Evolutionary conservation across 768 basidiomycete species (phyloP), one percentile per base, ranked within the genome.

Genomic region (Cystofilobasidium ferigula): DNA sequence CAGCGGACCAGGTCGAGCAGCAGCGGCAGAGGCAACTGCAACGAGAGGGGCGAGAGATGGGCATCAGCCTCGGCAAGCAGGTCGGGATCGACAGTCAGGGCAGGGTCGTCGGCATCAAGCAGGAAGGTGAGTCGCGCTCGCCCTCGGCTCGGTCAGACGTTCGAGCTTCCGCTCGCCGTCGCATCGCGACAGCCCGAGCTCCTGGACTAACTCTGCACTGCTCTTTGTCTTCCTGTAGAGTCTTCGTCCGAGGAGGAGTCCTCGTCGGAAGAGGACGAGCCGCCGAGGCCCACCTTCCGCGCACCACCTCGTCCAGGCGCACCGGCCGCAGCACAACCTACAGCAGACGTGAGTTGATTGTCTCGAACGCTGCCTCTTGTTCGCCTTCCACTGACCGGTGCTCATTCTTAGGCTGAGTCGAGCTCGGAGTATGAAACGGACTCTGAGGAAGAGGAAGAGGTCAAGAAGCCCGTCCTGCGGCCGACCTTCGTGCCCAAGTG

Each of bases 401-500:
- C 47, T 16, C 72, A 0, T 62, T 62, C 47, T 35, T 61, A 56
- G 69, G 69, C 54, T 63, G 69, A 35, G 47, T 56, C 36, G 68
- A 75, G 53, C 70, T 71, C 69, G 68, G 71, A 72, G 59, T 75
- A 75, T 4, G 75, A 75, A 42, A 53, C 73, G 70, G 71, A 64
- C 32, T 68, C 63, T 6, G 76, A 70, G 70, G 68, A 72, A 28
- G 81, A 61, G 34, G 62, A 64, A 69, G 82, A 82, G 78, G 83
- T 83, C 59, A 54, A 64, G 32, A 86, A 87, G 74, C 78, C 84
- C 8, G 83, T 85, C 69, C 91, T 94, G 76, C 81, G 93, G 69
- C 95, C 95, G 2, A 87, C 94, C 0, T 99, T 97, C 75, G 83
- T 98, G 22, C 88, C 88, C 62, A 98, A 98, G 93, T 93, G 73